Evolutionary conservation across 306 rosid genomes (phyloP), one percentile per base, ranked within the genome.

Genomic region (Acacia melanoxylon): DNA sequence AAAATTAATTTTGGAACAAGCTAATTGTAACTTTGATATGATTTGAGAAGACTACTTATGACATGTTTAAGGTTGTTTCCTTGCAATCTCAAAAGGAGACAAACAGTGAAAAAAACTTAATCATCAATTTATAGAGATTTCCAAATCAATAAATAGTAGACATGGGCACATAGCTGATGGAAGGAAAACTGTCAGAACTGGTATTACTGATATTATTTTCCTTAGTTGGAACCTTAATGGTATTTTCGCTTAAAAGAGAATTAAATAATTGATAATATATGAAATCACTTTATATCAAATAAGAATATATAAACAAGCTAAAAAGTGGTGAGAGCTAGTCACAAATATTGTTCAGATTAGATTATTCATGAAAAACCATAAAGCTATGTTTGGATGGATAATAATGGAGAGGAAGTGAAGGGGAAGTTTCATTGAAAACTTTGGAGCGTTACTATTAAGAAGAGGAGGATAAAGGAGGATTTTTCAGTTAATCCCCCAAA

Each of bases 281-380:
- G 20, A 27, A 62, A 27, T 62, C 19, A 62, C 68, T 25, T 62
- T 6, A 68, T 41, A 71, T 13, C 68, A 59, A 24, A n/a, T 2
- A 59, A 24, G 16, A 9, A 59, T 10, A 59, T 45, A 31, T 75
- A 44, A 86, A 33, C 83, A 79, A 69, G 27, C 25, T 17, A 45
- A 54, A 41, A 24, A 42, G 37, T 37, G 10, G 19, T 19, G 52
- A 77, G 42, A 54, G 19, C 54, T 67, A 45, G 29, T 51, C 54
- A 81, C 19, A 51, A 46, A 56, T 56, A 74, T 59, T 15, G 45
- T 22, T 68, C 78, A 54, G 24, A 66, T 74, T 65, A 54, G 24
- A 66, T 74, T 65, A 48, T 41, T 70, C 37, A 62, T 27, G 17
- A 25, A 56, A 56, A 8, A 56, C 52, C 52, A 48, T 48, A 14